Evolutionary conservation across 495 filamentous ascomycete genomes (phyloP), one percentile per base, ranked within the genome.

Genomic region (Cudoniella acicularis): DNA sequence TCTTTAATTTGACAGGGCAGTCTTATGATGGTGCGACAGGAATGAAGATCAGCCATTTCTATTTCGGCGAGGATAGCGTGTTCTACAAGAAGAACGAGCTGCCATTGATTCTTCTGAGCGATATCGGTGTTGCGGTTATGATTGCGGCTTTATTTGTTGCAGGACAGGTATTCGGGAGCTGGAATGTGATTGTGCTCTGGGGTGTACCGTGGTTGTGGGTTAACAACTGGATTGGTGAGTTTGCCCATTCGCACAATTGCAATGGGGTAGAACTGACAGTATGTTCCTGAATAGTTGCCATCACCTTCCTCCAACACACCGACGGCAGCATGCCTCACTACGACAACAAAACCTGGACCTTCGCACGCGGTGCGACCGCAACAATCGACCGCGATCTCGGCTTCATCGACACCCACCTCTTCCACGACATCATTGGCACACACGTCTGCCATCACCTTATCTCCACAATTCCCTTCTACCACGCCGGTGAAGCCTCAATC

Each of bases 401-500:
- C 49, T 87, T 87, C 74, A 85, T 87, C 59, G 86, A 86, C 30
- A 83, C 83, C 50, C 80, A 83, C 54, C 79, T 89, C 67, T 81
- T 89, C 73, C 86, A 89, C 73, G 83, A 85, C 62, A 87, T 88
- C 68, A 83, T 87, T 59, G 86, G 87, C 68, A 86, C 84, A 59
- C 86, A 88, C 71, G 86, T 89, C 64, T 74, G 86, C 49, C 86
- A 89, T 71, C 86, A 88, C 73, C 78, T 84, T 54, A 77, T 88
- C 67, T 79, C 77, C 60, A 79, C 77, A 53, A 88, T 88, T 59
- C 86, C 86, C 25, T 88, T 88, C 73, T 88, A 89, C 75, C 75
- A 87, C 57, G 85, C 86, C 51, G 86, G 86, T 57, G 83, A 87
- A 73, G 86, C 86, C 27, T 83, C 83, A n/a, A 73, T 82, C 46